These are phyloP conservation scores for Purpureocillium lavendulum DNA, from an alignment of 2,329 filamentous ascomycete species.

Conservation along the genomic window DNA sequence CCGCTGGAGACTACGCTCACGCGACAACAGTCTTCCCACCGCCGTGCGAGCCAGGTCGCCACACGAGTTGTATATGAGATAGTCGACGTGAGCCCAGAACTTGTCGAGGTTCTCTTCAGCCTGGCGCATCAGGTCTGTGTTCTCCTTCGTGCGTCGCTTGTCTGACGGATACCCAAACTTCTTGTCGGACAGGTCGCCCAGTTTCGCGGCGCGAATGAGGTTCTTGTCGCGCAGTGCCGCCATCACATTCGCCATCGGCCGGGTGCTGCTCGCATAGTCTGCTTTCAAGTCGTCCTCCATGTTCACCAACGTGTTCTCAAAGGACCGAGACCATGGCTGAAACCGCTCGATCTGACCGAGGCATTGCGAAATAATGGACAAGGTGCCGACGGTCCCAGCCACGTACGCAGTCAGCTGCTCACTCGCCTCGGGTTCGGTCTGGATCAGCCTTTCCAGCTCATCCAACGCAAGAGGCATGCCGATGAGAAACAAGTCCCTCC, in stretches of 20 bases:
- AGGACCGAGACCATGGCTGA: conserved; percentile 37
- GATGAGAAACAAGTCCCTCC: conserved; percentile 17
- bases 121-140: conserved; percentile 29
- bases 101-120: conserved; percentile 30
- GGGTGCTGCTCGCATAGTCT: conserved; percentile 12
- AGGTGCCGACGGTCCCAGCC: conserved; percentile 28
- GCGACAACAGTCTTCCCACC: conserved; percentile 17
- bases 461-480: conserved; percentile 31
- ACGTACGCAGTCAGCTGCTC: conserved; percentile 29
- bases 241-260: conserved; percentile 7
- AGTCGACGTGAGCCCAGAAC: conserved; percentile 6
- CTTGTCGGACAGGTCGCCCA: conserved; percentile 24
- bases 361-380: conserved; percentile 37
- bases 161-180: conserved; percentile 34
- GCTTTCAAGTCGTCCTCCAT: conserved; percentile 14
- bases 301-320: conserved; percentile 20
- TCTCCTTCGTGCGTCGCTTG: conserved; percentile 36
- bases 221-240: conserved; percentile 9
- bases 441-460: conserved; percentile 36
- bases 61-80: neutral
- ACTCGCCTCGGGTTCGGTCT: conserved; percentile 24
- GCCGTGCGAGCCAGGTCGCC: conserved; percentile 1
- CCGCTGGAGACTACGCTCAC: conserved; percentile 30
- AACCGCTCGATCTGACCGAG: conserved; percentile 34
- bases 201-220: conserved; percentile 5